Evolutionary conservation across 2,329 filamentous ascomycete species (phyloP).

Genomic region (Fusarium nematophilum): DNA sequence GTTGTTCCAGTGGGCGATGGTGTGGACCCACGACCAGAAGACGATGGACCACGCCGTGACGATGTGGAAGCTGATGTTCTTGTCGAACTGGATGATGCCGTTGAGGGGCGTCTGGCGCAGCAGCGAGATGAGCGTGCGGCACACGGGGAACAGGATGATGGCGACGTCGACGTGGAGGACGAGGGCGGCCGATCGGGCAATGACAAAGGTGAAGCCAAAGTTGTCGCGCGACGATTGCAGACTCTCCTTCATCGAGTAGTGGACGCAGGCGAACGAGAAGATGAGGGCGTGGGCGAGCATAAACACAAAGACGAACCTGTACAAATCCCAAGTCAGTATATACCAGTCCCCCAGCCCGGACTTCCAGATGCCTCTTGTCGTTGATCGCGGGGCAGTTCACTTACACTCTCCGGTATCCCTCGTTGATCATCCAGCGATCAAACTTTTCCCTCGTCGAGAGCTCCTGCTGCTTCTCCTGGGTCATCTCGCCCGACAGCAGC

Average conservation of each 20-base stretch:
- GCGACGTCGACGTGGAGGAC: conserved; percentile 86
- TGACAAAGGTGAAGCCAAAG: conserved; percentile 81
- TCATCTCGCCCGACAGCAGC: conserved; percentile 86
- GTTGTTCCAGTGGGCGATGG: conserved; percentile 89
- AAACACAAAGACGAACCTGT: conserved; percentile 79
- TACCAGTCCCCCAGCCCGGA: conserved; percentile 46
- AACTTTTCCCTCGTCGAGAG: conserved; percentile 78
- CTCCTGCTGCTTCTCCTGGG: conserved; percentile 75
- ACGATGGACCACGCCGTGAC: conserved; percentile 88
- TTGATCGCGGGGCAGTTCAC: conserved; percentile 47
- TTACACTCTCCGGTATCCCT: conserved; percentile 83
- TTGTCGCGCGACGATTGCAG: conserved; percentile 72
- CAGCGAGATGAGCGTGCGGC: conserved; percentile 85
- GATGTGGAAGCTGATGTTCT: conserved; percentile 91
- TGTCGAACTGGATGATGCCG: conserved; percentile 88
- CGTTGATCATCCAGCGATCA: conserved; percentile 90
- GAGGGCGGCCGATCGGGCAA: conserved; percentile 80
- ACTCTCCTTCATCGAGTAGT: conserved; percentile 83
- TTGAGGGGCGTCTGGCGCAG: conserved; percentile 84
- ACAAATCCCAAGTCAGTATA: too few species aligned
- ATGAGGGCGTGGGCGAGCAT: conserved; percentile 79
- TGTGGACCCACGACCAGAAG: conserved; percentile 89
- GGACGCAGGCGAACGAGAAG: conserved; percentile 82
- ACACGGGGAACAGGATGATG: conserved; percentile 83
- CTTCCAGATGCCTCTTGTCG: background rate